Evolutionary conservation across 192 early-diverging fungal genomes (phyloP), one percentile per base, ranked within the genome.

Genomic region (Thamnidium elegans): DNA sequence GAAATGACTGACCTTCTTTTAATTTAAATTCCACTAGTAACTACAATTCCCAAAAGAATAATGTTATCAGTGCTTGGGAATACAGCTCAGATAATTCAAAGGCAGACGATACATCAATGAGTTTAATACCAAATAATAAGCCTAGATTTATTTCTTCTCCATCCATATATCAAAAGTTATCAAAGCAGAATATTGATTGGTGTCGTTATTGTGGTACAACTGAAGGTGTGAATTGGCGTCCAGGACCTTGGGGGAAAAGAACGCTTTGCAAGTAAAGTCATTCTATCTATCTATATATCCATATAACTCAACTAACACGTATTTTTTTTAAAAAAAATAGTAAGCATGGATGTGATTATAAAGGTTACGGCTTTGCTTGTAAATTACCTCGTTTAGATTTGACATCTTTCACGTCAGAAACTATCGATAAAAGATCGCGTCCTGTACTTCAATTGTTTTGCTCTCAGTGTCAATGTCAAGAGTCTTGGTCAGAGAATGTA

Each of bases 291-390:
- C 47, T 50, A 7, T 4, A 31, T 73, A 15, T 43, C 7, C 13
- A 5, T 42, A 42, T 13, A 36, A 31, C 3, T 46, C 26, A 26
- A 26, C 26, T 26, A 26, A 26, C 14, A 50, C 45, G 19, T 44
- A 10, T 51, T 36, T 34, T 48, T 69, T 7, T 51, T 50, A 44
- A 23, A 31, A 43, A 62, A 32, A 50, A 45, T 58, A 84, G 81
- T 74, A 94, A 94, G 75, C 94, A 96, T 71, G 94, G 94, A 50
- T 96, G 94, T 71, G 94, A 94, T 78, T 96, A 92, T 75, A 94
- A 94, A 73, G 94, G 94, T 54, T 96, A 94, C 64, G 94, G 94
- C 23, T 94, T 94, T 67, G 90, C 90, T 2, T 92, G 89, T 69
- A 96, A 93, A 69, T 75, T 90, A 73, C 89, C 90, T 52, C 89